Conservation (phyloP, 495 filamentous ascomycete species). For the Jackrogersella multiformis region DNA sequence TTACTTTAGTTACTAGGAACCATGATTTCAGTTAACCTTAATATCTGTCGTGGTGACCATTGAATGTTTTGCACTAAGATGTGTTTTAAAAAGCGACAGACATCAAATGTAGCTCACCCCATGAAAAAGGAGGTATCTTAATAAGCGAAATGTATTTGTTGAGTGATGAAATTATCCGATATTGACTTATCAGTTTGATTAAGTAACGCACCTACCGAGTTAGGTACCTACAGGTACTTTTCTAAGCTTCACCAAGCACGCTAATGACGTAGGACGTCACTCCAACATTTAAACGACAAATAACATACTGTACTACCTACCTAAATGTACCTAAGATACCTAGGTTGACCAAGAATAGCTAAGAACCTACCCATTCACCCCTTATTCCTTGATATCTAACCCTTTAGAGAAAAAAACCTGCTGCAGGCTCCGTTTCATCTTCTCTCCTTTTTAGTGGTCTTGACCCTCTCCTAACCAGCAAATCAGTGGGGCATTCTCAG, state of each 20-base stretch:
- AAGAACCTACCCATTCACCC: neutral
- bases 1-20: too few species aligned
- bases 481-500: conserved; percentile 28
- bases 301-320: neutral
- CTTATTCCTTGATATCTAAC: conserved; percentile 5
- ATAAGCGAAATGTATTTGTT: neutral
- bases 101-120: neutral
- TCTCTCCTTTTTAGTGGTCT: conserved; percentile 15
- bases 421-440: conserved; percentile 31
- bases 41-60: too few species aligned
- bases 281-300: too few species aligned
- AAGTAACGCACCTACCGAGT: too few species aligned
- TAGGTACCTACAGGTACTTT: too few species aligned
- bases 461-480: conserved; percentile 20
- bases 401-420: conserved; percentile 30
- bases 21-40: too few species aligned
- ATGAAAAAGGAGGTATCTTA: neutral
- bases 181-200: neutral
- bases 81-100: neutral
- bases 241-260: too few species aligned
- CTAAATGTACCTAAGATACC: neutral
- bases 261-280: conserved; percentile 13
- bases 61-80: neutral
- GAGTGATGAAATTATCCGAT: neutral
- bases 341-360: neutral